A percentile compares a stretch with the other conserved stretches of the same genome.
Evolutionary conservation across 139 green algal genomes (phyloP).

Genomic region (Haematococcus sp.): DNA sequence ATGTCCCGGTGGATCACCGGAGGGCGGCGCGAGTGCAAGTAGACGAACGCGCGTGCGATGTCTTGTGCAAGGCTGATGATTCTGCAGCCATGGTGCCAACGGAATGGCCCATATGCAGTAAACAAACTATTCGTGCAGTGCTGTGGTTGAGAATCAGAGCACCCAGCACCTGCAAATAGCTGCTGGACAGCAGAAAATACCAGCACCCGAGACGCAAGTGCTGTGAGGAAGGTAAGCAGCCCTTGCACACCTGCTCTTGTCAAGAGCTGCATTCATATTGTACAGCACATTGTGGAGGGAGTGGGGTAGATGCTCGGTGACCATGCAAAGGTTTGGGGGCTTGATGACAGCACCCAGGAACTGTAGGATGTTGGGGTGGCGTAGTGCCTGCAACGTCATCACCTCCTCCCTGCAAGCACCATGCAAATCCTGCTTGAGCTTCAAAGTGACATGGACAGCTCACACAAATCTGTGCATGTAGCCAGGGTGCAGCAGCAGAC

Average conservation of each 20-base stretch:
- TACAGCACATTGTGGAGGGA: slow-evolving; percentile 59
- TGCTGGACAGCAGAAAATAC: too few relatives aligned
- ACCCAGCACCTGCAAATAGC: too few relatives aligned
- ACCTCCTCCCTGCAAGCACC: slow-evolving; percentile 43
- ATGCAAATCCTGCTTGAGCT: background rate
- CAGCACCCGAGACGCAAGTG: too few relatives aligned
- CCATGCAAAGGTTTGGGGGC: slow-evolving; percentile 57
- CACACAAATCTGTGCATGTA: background rate
- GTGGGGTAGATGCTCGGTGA: slow-evolving; percentile 64
- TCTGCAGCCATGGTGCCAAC: background rate
- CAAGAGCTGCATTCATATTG: background rate
- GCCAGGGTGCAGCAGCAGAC: background rate
- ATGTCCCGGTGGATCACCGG: slow-evolving; percentile 73
- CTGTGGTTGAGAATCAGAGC: too few relatives aligned
- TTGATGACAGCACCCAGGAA: slow-evolving; percentile 60
- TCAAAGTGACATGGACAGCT: too few relatives aligned
- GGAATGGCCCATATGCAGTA: too few relatives aligned
- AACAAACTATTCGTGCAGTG: too few relatives aligned
- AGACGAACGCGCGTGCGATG: slow-evolving; percentile 46
- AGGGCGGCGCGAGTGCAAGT: slow-evolving; percentile 56
- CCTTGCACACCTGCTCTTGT: background rate
- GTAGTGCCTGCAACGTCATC: slow-evolving; percentile 58
- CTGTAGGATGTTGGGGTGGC: slow-evolving; percentile 67
- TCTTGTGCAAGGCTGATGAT: slow-evolving; percentile 15
- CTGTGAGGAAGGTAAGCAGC: too few relatives aligned